A percentile compares a stretch with the other conserved stretches of the same genome.
Conservation (phyloP, 129 eudicot species). For the Helichrysum umbraculigerum region DNA sequence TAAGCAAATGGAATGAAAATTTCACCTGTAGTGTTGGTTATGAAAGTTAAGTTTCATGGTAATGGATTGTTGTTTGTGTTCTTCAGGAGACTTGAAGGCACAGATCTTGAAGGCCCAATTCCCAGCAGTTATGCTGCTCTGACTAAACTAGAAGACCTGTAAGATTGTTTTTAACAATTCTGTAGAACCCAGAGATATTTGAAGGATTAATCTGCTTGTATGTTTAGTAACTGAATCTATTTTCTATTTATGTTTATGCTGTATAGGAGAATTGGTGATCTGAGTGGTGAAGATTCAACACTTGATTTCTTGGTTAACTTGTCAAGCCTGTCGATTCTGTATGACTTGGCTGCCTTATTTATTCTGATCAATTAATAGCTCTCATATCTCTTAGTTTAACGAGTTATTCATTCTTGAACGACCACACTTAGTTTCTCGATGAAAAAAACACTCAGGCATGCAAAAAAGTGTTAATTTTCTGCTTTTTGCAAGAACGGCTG, state of each 20-base stretch:
- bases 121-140: slow-evolving; percentile 58
- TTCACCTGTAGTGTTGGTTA: neutral
- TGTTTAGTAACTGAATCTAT: neutral
- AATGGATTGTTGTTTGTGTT: slow-evolving; percentile 2
- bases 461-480: neutral
- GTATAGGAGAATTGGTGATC: slow-evolving; percentile 70
- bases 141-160: slow-evolving; percentile 71
- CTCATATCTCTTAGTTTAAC: neutral
- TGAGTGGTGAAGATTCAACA: slow-evolving; percentile 50
- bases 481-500: slow-evolving; percentile 6
- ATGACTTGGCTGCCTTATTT: slow-evolving; percentile 29
- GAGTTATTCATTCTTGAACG: neutral
- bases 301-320: slow-evolving; percentile 58
- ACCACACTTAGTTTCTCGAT: slow-evolving; percentile 11
- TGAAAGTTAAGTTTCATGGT: slow-evolving; percentile 3
- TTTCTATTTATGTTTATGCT: neutral
- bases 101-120: slow-evolving; percentile 71
- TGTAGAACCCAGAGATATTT: slow-evolving; percentile 10
- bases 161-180: slow-evolving; percentile 28
- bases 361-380: slow-evolving; percentile 1
- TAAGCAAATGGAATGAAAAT: neutral
- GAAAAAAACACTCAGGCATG: neutral
- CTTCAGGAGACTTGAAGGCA: slow-evolving; percentile 73
- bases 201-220: slow-evolving; percentile 2
- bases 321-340: slow-evolving; percentile 64